Evolutionary conservation across 1,284 basidiomycete species (phyloP), one percentile per base, ranked within the genome.

Genomic region (Leccinum fallax): DNA sequence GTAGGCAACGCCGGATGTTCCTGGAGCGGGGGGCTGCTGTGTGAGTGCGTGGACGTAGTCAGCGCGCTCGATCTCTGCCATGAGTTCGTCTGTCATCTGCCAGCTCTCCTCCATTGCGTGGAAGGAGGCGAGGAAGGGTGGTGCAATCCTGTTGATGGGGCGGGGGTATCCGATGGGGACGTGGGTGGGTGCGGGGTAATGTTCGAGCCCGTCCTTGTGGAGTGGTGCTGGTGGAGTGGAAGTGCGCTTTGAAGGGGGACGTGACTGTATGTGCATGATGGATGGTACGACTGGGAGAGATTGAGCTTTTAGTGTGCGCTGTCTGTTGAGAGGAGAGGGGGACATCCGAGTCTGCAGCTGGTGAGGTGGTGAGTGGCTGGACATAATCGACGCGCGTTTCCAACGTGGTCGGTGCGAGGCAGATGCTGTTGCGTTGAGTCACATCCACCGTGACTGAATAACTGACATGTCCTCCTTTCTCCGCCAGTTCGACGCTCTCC

Each of bases 1-100:
- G 69, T 82, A 84, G 13, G 81, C 82, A 15, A 84, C 79, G 64
- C 83, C 81, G 48, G 79, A 74, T 62, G 77, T 80, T 21, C 81
- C 82, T 49, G 77, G 74, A 7, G 78, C 73, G 60, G 70, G 61
- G 66, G 63, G 72, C 69, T 66, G 78, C 76, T 65, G 73, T 48
- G 63, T 74, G 72, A 70, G 62, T 62, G 72, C 75, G 66, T 71
- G 76, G 66, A 71, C 82, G 78, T 63, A 79, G 63, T 81, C 78
- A 11, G 85, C 85, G 38, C 83, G 81, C 69, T 89, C 88, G 65
- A 90, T 87, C 64, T 89, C 86, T 28, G 85, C 86, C 73, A 89
- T 78, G 30, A 90, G 78, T 66, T 90, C 85, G 40, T 85, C 83
- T 0, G 88, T 88, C 80, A 89, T 83, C 60, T 87, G 81, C 81